Evolutionary conservation across 1,139 yeast species (phyloP).

Genomic region (Yamadazyma aaseri): DNA sequence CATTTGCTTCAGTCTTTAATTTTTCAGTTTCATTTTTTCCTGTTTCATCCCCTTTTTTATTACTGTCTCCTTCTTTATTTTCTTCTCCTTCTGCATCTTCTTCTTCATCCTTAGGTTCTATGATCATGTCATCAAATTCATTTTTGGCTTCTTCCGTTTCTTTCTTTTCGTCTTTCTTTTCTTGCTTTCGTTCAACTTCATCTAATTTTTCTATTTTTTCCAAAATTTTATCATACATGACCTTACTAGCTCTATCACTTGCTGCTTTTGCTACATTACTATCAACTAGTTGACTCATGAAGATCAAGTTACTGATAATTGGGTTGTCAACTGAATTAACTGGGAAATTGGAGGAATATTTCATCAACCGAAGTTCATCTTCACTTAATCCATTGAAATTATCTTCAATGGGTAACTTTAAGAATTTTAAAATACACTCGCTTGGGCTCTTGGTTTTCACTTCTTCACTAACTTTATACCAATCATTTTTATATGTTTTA

Average conservation of each 20-base stretch:
- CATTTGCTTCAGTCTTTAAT: slow-evolving; percentile 7
- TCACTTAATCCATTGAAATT: slow-evolving; percentile 52
- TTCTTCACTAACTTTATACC: slow-evolving; percentile 72
- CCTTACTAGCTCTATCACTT: slow-evolving; percentile 60
- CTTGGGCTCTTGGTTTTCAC: slow-evolving; percentile 67
- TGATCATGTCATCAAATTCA: slow-evolving; percentile 10
- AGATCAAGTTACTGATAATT: slow-evolving; percentile 83
- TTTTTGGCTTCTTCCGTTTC: slow-evolving; percentile 22
- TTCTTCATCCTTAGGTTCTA: slow-evolving; percentile 11
- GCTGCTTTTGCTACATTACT: slow-evolving; percentile 86
- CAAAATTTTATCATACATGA: slow-evolving; percentile 49
- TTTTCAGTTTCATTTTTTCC: slow-evolving; percentile 4
- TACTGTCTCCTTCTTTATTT: slow-evolving; percentile 5
- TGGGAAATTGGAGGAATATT: slow-evolving; percentile 80
- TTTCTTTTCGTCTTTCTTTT: slow-evolving; percentile 5
- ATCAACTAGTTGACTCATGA: slow-evolving; percentile 82
- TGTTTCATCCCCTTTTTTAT: slow-evolving; percentile 4
- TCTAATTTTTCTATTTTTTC: slow-evolving; percentile 38
- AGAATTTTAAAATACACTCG: slow-evolving; percentile 76
- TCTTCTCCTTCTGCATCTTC: slow-evolving; percentile 36
- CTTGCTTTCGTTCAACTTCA: slow-evolving; percentile 30
- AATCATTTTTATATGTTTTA: slow-evolving; percentile 59
- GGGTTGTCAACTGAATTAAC: slow-evolving; percentile 88
- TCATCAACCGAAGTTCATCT: slow-evolving; percentile 58
- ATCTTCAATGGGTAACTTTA: slow-evolving; percentile 83